Conservation (phyloP, 148 eudicot species). For the Camellia sinensis region DNA sequence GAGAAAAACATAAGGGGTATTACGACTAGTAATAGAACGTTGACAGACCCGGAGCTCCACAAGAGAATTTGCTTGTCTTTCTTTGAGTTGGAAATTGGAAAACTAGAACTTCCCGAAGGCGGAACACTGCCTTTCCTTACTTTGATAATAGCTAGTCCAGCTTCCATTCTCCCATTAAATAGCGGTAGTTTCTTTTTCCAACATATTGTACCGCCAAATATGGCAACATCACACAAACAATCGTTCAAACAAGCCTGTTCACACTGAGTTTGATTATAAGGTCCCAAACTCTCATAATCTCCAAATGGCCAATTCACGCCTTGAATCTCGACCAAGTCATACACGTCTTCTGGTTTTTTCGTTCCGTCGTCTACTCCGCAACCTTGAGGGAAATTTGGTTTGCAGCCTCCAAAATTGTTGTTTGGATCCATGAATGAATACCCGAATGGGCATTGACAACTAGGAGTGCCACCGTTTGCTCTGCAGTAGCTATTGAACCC, state of each 20-base stretch:
- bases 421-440: too few species aligned
- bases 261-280: conserved; percentile 1
- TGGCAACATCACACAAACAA: too few species aligned
- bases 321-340: too few species aligned
- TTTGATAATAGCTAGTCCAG: background rate
- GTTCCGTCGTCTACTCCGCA: background rate
- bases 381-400: too few species aligned
- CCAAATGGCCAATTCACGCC: too few species aligned
- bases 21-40: background rate
- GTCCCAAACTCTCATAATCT: background rate
- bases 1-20: background rate
- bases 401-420: too few species aligned
- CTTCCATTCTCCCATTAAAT: background rate
- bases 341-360: background rate
- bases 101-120: too few species aligned
- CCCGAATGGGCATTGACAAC: too few species aligned
- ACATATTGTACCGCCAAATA: too few species aligned
- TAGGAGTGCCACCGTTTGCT: too few species aligned
- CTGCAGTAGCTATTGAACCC: too few species aligned
- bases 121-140: background rate
- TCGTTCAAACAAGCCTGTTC: conserved; percentile 3
- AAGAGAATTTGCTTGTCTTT: background rate
- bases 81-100: background rate
- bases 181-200: background rate
- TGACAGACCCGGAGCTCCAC: conserved; percentile 3